Evolutionary conservation across 78 protist genomes (phyloP).

Genomic region (Dictyostelium capitatum): DNA sequence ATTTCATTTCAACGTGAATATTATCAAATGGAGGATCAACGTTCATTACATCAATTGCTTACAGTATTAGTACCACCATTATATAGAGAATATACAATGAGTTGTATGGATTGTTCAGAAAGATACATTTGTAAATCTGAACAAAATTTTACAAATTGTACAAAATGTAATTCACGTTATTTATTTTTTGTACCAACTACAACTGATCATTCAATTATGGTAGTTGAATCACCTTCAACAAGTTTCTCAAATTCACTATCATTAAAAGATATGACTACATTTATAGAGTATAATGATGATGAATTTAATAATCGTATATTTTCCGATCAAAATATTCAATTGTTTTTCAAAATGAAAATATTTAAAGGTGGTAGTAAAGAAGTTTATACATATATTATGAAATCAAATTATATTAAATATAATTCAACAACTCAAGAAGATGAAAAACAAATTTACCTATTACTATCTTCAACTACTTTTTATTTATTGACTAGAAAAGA

Average conservation of each 20-base stretch:
- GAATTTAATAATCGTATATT: slow-evolving; percentile 23
- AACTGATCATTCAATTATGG: not conserved
- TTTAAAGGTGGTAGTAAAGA: slow-evolving; percentile 56
- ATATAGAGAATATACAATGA: slow-evolving; percentile 41
- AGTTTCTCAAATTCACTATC: not conserved
- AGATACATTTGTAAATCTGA: slow-evolving; percentile 33
- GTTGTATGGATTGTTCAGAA: slow-evolving; percentile 68
- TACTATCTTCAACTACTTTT: slow-evolving; percentile 26
- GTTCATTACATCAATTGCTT: not conserved
- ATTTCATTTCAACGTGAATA: slow-evolving; percentile 10
- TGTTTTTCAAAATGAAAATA: slow-evolving; percentile 32
- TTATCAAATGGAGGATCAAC: slow-evolving; percentile 41
- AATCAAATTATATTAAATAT: slow-evolving; percentile 33
- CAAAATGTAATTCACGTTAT: slow-evolving; percentile 32
- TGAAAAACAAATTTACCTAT: slow-evolving; percentile 23
- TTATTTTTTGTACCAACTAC: slow-evolving; percentile 24
- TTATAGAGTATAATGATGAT: slow-evolving; percentile 29
- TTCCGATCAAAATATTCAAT: slow-evolving; percentile 39
- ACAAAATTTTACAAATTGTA: slow-evolving; percentile 33
- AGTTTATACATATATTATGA: slow-evolving; percentile 45
- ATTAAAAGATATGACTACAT: not conserved
- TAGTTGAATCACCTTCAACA: not conserved
- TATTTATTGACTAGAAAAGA: slow-evolving; percentile 20
- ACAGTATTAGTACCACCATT: slow-evolving; percentile 17
- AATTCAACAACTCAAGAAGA: slow-evolving; percentile 28